Base-by-base conservation (phyloP, 352 stramenopile species). In the Thalassiosira ordinaria region DNA sequence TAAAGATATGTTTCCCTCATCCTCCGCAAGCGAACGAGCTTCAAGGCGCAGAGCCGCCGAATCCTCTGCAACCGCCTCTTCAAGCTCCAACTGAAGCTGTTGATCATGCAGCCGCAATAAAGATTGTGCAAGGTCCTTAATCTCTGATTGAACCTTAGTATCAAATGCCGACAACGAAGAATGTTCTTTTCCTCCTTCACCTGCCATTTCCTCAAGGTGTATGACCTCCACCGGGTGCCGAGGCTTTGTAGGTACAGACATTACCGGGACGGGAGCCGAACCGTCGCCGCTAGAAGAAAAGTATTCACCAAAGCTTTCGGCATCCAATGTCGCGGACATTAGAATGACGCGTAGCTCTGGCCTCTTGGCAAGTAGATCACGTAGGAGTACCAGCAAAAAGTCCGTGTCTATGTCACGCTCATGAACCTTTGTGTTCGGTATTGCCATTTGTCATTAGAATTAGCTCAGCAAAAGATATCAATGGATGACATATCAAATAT, bases 341-440 rank as follows among this genome's bases (percentile, higher is more conserved):
- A 94, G 82, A 37, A 96, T 84, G 26, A 98, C 89, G 20, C 96
- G 88, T 35, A 98, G 87, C 8, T 74, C 65, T 29, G 65, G 57
- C 16, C 66, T 64, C 24, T 47, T 35, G 8, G 35, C n/a, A 2
- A 82, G 26, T 11, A 82, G 20, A 31, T 77, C 65, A 22, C 66
- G 98, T 31, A 99, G 89, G 16, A 98, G 62, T 6, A 97, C 95
- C 8, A 98, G 89, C 65, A 99, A 73, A 31, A 97, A 87, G 87
- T 98, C 96, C 13, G 92, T 98, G 79, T 98, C 93, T 20, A 98
- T 75, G 60, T 95, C 97, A 0, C 66, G 16, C 35, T 75, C 66
- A 14, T 75, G 66, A 11, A 74, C 65, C 27, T 18, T 6, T 18
- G 6, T 95, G 88, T 74, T 98, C 95, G 13, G 78, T 98, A 96